Conservation (phyloP, 148 eudicot species). For the Silene uniflora region DNA sequence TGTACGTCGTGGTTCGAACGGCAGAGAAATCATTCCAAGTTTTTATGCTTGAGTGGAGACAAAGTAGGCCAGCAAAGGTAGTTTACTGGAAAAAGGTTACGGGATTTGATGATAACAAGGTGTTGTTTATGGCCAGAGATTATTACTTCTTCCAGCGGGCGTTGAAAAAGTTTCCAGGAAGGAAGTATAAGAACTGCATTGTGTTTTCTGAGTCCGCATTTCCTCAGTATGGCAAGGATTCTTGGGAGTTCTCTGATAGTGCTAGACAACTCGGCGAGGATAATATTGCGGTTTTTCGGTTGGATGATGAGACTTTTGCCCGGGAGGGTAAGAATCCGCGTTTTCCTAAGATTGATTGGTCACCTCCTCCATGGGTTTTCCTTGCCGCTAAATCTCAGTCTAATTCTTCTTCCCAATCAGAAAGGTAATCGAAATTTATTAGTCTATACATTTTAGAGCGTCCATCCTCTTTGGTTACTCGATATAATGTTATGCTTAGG, state of each 20-base stretch:
- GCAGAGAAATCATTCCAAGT: background rate
- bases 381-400: background rate
- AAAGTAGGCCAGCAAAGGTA: too few relatives aligned
- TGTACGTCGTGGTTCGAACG: too few relatives aligned
- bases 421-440: background rate
- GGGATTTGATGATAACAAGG: background rate
- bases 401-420: background rate
- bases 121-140: background rate
- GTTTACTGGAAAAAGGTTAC: background rate
- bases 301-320: too few relatives aligned
- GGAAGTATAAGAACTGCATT: too few relatives aligned
- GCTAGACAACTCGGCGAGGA: too few relatives aligned
- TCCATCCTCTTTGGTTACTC: background rate
- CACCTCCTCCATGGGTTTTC: constrained; percentile 6
- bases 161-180: too few relatives aligned
- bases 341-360: background rate
- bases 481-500: background rate
- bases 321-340: too few relatives aligned
- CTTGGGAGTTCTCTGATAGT: background rate
- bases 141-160: too few relatives aligned
- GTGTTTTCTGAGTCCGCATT: background rate
- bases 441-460: too few relatives aligned
- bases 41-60: background rate
- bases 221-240: background rate
- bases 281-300: too few relatives aligned